Evolutionary conservation across 2,329 filamentous ascomycete species (phyloP).

Genomic region (Stagonosporopsis cucurbitacearum): DNA sequence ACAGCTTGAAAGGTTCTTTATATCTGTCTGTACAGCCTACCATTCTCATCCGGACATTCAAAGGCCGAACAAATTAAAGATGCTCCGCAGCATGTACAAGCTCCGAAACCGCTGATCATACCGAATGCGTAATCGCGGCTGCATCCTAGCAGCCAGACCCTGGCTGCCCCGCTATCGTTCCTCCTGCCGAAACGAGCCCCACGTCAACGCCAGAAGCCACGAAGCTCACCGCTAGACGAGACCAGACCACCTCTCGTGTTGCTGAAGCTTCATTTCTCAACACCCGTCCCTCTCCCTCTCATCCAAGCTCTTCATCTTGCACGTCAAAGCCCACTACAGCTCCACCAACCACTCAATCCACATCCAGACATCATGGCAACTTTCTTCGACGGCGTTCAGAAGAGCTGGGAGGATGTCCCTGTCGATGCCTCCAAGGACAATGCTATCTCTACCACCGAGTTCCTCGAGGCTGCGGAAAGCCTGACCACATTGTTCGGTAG

Average conservation of each 20-base stretch:
- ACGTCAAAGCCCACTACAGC: not conserved
- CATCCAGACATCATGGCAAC: slow-evolving; percentile 56
- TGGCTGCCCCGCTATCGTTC: slow-evolving; percentile 18
- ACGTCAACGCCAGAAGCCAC: slow-evolving; percentile 20
- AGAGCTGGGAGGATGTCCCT: slow-evolving; percentile 83
- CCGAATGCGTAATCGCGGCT: slow-evolving; percentile 6
- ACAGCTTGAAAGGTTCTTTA: slow-evolving; percentile 1
- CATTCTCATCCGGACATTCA: slow-evolving; percentile 15
- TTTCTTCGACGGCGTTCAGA: slow-evolving; percentile 84
- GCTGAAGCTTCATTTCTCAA: slow-evolving; percentile 6
- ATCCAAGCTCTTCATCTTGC: not conserved
- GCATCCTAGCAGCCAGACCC: slow-evolving; percentile 15
- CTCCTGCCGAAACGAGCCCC: slow-evolving; percentile 17
- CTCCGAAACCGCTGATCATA: slow-evolving; percentile 12
- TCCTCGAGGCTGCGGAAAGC: slow-evolving; percentile 89
- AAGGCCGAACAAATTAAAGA: slow-evolving; percentile 15
- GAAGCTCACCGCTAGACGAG: slow-evolving; percentile 22
- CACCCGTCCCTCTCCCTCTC: not conserved
- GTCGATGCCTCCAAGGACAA: slow-evolving; percentile 75
- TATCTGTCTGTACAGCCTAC: slow-evolving; percentile 9
- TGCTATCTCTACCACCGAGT: slow-evolving; percentile 81
- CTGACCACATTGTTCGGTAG: slow-evolving; percentile 86
- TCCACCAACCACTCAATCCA: slow-evolving; percentile 1
- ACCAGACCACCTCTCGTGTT: slow-evolving; percentile 17
- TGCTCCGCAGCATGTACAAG: slow-evolving; percentile 1